Percentiles rank a stretch among this genome's conserved stretches.
These are phyloP conservation scores for Zopfochytrium polystomum DNA, from an alignment of 371 early-diverging fungal species.

Conservation along the genomic window DNA sequence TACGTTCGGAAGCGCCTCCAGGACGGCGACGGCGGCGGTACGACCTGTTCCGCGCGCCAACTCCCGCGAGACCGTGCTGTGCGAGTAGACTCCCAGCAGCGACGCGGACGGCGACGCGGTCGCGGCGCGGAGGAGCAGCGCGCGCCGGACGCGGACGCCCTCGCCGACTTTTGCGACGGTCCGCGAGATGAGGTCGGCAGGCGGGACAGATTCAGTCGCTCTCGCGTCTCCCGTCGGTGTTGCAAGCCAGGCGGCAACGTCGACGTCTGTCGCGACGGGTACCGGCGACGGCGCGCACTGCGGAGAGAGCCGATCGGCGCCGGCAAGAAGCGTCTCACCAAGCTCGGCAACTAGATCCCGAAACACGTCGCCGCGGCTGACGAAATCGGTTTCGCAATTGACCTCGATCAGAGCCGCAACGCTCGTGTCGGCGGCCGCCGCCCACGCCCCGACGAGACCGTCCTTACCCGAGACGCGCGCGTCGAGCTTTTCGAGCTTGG, in stretches of 20 bases:
- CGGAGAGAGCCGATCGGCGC: not conserved
- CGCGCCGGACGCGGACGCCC: conserved; percentile 78
- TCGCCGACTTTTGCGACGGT: conserved; percentile 84
- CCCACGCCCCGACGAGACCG: conserved; percentile 71
- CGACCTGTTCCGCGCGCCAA: conserved; percentile 54
- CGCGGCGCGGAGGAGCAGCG: conserved; percentile 43
- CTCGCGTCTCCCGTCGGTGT: conserved; percentile 29
- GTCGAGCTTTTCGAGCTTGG: conserved; percentile 61
- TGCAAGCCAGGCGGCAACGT: not conserved
- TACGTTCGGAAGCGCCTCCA: conserved; percentile 44
- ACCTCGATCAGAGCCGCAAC: conserved; percentile 51
- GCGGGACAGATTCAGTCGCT: conserved; percentile 58
- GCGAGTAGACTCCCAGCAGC: conserved; percentile 35
- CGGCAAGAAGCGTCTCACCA: not conserved
- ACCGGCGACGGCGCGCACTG: not conserved
- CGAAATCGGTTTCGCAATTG: conserved; percentile 95
- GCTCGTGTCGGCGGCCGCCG: conserved; percentile 21
- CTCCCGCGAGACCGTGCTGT: conserved; percentile 71
- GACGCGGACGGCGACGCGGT: conserved; percentile 16
- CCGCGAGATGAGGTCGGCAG: conserved; percentile 42
- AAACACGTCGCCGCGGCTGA: conserved; percentile 76
- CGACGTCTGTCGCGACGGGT: not conserved
- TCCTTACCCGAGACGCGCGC: too few species aligned
- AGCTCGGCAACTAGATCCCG: conserved; percentile 6
- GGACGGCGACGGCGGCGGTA: conserved; percentile 68